A percentile compares a stretch with the other conserved stretches of the same genome.
phyloP scores from a whole-genome alignment of 164 flowering plant species.

The Litsea cubeba region DNA sequence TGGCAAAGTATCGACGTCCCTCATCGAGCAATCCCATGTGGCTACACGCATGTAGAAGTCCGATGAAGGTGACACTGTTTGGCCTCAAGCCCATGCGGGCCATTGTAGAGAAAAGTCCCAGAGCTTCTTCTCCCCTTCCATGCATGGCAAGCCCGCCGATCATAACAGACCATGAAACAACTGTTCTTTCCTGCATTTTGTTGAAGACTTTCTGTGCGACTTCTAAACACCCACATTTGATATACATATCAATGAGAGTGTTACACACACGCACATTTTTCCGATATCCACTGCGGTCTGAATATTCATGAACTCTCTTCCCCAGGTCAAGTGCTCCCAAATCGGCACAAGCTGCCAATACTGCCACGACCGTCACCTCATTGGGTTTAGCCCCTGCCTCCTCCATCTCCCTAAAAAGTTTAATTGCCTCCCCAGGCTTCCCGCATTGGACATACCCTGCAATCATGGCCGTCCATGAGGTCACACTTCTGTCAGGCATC shows the following conservation, averaged over 20 bases:
- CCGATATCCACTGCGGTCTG: constrained; percentile 36
- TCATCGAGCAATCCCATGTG: constrained; percentile 52
- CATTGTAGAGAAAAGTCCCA: constrained; percentile 40
- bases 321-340: constrained; percentile 59
- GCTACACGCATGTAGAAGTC: constrained; percentile 60
- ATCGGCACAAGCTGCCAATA: constrained; percentile 72
- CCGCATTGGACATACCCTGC: constrained; percentile 58
- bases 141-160: constrained; percentile 65
- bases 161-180: constrained; percentile 82
- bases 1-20: constrained; percentile 40
- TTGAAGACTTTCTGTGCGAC: constrained; percentile 45
- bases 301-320: constrained; percentile 50
- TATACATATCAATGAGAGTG: constrained; percentile 75
- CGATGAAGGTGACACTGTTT: constrained; percentile 53
- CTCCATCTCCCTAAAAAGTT: constrained; percentile 52
- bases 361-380: constrained; percentile 68
- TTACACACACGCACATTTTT: constrained; percentile 45
- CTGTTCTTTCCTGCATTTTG: constrained; percentile 49
- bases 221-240: constrained; percentile 64
- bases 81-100: constrained; percentile 37
- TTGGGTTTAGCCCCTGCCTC: constrained; percentile 43
- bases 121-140: constrained; percentile 46
- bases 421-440: constrained; percentile 50
- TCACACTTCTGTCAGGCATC: constrained; percentile 59
- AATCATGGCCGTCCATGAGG: constrained; percentile 69